A percentile compares a stretch with the other conserved stretches of the same genome.
Conservation (phyloP, 2,329 filamentous ascomycete species). For the Grosmannia clavigera region DNA sequence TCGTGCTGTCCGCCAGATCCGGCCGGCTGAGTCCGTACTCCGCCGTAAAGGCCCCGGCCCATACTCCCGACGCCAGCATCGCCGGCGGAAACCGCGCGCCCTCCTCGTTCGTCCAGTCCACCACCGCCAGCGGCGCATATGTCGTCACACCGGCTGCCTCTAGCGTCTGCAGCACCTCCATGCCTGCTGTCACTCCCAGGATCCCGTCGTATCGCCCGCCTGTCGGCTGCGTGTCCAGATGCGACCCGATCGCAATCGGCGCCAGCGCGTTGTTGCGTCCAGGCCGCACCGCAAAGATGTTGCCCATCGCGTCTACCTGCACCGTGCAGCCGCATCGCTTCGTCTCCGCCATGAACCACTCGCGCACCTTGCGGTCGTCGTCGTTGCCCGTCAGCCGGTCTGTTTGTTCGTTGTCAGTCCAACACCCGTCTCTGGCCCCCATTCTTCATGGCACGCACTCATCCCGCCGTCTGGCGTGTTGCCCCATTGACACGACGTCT, state of each 20-base stretch:
- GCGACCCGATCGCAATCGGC: conserved; percentile 54
- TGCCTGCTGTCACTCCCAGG: conserved; percentile 57
- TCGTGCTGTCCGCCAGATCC: conserved; percentile 47
- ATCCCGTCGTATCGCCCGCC: conserved; percentile 69
- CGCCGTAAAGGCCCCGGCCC: conserved; percentile 55
- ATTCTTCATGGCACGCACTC: background rate
- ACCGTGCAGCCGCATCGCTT: conserved; percentile 53
- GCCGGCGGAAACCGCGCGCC: conserved; percentile 67
- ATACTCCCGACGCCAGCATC: conserved; percentile 64
- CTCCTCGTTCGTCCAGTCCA: conserved; percentile 78
- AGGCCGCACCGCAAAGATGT: conserved; percentile 62
- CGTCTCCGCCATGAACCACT: conserved; percentile 62
- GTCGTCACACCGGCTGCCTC: conserved; percentile 57
- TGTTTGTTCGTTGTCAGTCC: background rate
- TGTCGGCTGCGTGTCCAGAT: conserved; percentile 51
- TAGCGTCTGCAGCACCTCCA: conserved; percentile 59
- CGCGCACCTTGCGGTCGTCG: conserved; percentile 56
- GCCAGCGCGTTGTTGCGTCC: conserved; percentile 56
- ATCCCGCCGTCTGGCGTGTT: conserved; percentile 11
- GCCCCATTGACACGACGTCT: conserved; percentile 10
- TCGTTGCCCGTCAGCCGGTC: conserved; percentile 57
- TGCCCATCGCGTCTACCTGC: conserved; percentile 64
- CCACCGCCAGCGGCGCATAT: conserved; percentile 57
- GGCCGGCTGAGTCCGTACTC: conserved; percentile 46
- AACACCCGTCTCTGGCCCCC: background rate